phyloP scores from a whole-genome alignment of 352 stramenopile species.

The Pythium vanterpoolii region DNA sequence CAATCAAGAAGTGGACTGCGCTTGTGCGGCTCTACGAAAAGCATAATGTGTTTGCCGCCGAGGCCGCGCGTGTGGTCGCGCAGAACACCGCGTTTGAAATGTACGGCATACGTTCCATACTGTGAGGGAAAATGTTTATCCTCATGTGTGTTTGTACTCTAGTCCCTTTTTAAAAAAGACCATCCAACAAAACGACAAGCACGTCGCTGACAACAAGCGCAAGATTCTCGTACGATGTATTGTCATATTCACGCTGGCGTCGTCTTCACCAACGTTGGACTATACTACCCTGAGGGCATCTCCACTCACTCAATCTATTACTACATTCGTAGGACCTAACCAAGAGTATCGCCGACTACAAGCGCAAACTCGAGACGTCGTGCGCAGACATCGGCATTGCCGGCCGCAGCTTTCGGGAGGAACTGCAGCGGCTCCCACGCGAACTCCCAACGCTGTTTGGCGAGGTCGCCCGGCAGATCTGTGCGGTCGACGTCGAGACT shows the following conservation, averaged over 20 bases:
- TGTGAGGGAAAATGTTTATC: background rate
- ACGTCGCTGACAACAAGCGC: constrained; percentile 74
- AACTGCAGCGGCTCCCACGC: constrained; percentile 51
- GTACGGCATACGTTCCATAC: constrained; percentile 23
- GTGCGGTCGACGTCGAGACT: constrained; percentile 31
- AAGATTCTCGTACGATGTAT: constrained; percentile 53
- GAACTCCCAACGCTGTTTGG: constrained; percentile 58
- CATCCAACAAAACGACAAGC: constrained; percentile 81
- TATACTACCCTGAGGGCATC: background rate
- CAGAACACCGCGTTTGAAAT: constrained; percentile 81
- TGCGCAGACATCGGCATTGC: constrained; percentile 63
- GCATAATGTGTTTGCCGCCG: constrained; percentile 72
- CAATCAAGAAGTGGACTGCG: constrained; percentile 67
- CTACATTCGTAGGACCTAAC: constrained; percentile 41
- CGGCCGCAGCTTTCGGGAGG: constrained; percentile 58
- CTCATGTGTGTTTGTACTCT: background rate
- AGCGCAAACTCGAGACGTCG: constrained; percentile 53
- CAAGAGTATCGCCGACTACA: constrained; percentile 72
- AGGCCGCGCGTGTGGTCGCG: constrained; percentile 65
- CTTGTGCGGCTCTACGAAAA: constrained; percentile 75
- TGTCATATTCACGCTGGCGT: no score
- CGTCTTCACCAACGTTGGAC: background rate
- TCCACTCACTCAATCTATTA: no score
- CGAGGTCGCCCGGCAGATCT: constrained; percentile 40
- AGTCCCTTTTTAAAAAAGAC: constrained; percentile 76